Percentiles rank a stretch among this genome's conserved stretches.
Evolutionary conservation across 202 grass and related monocot genomes (phyloP).

Genomic region (Zizania palustris): DNA sequence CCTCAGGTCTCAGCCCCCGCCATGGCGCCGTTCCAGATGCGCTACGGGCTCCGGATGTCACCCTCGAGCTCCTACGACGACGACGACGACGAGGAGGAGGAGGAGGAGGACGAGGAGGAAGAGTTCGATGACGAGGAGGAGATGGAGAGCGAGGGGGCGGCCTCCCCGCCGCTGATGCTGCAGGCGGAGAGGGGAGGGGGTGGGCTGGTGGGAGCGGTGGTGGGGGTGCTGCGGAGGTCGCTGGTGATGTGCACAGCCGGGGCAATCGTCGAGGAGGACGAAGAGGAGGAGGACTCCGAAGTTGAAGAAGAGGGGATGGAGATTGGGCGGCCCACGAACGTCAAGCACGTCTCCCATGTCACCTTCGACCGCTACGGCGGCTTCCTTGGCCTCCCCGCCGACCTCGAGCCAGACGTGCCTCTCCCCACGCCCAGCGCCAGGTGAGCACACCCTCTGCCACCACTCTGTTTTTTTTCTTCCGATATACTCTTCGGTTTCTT

Average conservation of each 20-base stretch:
- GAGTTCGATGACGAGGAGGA: constrained; percentile 56
- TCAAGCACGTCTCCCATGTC: constrained; percentile 85
- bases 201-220: constrained; percentile 68
- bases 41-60: constrained; percentile 61
- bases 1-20: not conserved
- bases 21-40: constrained; percentile 82
- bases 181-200: constrained; percentile 39
- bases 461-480: not conserved
- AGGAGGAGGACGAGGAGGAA: constrained; percentile 41
- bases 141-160: constrained; percentile 54
- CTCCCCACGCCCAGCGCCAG: constrained; percentile 71
- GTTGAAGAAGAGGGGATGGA: constrained; percentile 51
- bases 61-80: constrained; percentile 46
- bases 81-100: constrained; percentile 33
- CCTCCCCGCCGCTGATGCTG: constrained; percentile 61
- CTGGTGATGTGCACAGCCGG: constrained; percentile 90
- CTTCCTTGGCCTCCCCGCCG: constrained; percentile 85
- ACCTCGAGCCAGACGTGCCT: constrained; percentile 77
- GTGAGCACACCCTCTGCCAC: constrained; percentile 27
- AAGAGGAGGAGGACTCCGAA: not conserved
- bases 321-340: constrained; percentile 90
- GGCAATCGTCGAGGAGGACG: constrained; percentile 35
- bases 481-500: not conserved
- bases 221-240: constrained; percentile 76
- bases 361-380: constrained; percentile 93